These are phyloP conservation scores for Phytophthora foliorum DNA, from an alignment of 352 stramenopile genomes.

Conservation along the genomic window DNA sequence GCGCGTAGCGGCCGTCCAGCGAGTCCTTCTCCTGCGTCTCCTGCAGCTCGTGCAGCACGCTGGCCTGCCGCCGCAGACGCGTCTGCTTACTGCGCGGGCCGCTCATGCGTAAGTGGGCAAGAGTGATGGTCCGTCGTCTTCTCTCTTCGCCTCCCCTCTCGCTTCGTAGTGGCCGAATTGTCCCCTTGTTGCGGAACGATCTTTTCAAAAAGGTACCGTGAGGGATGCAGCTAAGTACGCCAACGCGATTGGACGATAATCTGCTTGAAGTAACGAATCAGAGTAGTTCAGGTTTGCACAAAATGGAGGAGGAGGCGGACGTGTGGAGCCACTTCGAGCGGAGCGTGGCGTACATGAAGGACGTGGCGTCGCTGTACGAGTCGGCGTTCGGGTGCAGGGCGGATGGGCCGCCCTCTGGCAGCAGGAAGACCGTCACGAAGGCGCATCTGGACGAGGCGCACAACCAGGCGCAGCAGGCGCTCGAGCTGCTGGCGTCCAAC, in stretches of 20 bases:
- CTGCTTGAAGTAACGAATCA: slow-evolving; percentile 28
- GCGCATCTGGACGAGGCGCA: slow-evolving; percentile 54
- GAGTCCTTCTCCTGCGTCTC: slow-evolving; percentile 82
- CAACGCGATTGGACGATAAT: slow-evolving; percentile 7
- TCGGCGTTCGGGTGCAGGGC: slow-evolving; percentile 45
- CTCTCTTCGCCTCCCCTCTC: slow-evolving; percentile 11
- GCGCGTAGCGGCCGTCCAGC: slow-evolving; percentile 73
- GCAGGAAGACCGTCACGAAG: slow-evolving; percentile 42
- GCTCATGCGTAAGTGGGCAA: slow-evolving; percentile 31
- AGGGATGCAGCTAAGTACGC: slow-evolving; percentile 12
- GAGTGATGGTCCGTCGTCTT: slow-evolving; percentile 37
- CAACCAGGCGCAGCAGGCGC: slow-evolving; percentile 56
- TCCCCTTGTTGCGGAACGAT: slow-evolving; percentile 28
- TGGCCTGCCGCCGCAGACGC: slow-evolving; percentile 69
- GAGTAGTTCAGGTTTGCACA: not conserved
- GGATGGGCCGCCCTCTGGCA: not conserved
- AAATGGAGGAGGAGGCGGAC: slow-evolving; percentile 29
- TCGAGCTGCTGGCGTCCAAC: slow-evolving; percentile 71
- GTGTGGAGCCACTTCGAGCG: slow-evolving; percentile 60
- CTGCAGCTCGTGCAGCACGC: slow-evolving; percentile 82
- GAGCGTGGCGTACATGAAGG: slow-evolving; percentile 63
- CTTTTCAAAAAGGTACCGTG: slow-evolving; percentile 6
- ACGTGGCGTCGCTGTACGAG: slow-evolving; percentile 62
- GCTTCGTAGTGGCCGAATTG: slow-evolving; percentile 14
- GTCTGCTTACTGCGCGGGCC: slow-evolving; percentile 41